phyloP scores from a whole-genome alignment of 2,329 filamentous ascomycete genomes.

The Neofusicoccum parvum region DNA sequence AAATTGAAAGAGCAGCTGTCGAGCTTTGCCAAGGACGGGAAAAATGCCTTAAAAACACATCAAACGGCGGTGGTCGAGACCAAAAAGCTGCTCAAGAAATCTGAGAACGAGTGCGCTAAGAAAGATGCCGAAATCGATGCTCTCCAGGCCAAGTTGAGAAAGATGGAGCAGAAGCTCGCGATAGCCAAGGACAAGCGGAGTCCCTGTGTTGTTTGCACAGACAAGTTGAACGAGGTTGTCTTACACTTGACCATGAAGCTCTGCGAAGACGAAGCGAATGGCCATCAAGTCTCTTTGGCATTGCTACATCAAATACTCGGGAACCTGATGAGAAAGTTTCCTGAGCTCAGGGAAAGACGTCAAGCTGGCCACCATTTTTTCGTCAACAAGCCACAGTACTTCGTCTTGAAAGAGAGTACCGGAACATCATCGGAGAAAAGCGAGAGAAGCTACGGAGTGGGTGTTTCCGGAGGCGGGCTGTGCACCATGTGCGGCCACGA shows the following conservation, averaged over 20 bases:
- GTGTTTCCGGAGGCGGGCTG: not conserved
- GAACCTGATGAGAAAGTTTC: not conserved
- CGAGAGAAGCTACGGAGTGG: too few species aligned
- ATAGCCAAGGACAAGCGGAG: not conserved
- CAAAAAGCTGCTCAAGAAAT: not conserved
- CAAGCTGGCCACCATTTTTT: not conserved
- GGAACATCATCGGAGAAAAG: too few species aligned
- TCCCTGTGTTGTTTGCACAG: not conserved
- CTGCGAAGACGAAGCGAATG: not conserved
- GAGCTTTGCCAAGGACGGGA: not conserved
- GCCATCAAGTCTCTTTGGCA: not conserved
- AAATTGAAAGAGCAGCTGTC: not conserved
- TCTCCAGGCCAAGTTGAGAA: not conserved
- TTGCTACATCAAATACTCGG: not conserved
- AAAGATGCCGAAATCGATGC: not conserved
- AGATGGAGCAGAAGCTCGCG: not conserved
- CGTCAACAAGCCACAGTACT: not conserved
- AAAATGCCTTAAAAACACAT: not conserved
- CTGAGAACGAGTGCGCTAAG: not conserved
- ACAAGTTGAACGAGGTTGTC: not conserved
- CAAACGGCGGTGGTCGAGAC: not conserved
- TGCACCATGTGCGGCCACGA: constrained; percentile 1
- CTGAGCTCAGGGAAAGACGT: not conserved
- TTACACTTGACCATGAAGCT: not conserved
- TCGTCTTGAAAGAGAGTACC: not conserved